Evolutionary conservation across 2,329 filamentous ascomycete species (phyloP).

Genomic region (Sordariomycetes sp.): DNA sequence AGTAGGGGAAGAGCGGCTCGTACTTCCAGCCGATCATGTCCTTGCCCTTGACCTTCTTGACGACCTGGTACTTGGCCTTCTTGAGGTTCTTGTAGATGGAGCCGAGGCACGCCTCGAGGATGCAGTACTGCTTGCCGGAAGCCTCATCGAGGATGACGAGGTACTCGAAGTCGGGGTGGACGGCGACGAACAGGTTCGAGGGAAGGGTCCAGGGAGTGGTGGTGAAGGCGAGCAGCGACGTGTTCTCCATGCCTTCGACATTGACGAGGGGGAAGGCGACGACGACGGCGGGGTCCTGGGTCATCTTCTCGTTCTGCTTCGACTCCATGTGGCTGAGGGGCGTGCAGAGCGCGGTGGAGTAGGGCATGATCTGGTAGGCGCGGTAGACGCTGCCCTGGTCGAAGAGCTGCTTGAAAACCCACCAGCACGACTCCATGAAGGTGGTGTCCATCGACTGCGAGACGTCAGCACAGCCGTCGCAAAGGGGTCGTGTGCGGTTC

Average conservation of each 20-base stretch:
- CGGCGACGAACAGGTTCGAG: constrained; percentile 60
- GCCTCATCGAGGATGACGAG: constrained; percentile 56
- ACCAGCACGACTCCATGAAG: constrained; percentile 71
- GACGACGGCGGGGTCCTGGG: constrained; percentile 60
- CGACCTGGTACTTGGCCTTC: constrained; percentile 60
- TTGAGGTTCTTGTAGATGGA: constrained; percentile 68
- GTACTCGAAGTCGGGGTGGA: constrained; percentile 68
- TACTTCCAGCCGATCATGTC: constrained; percentile 62
- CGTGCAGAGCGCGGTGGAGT: constrained; percentile 60
- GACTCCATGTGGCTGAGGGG: constrained; percentile 66
- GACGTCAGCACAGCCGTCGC: background rate
- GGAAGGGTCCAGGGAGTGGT: constrained; percentile 73
- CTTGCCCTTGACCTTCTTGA: constrained; percentile 53
- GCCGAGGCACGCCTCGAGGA: constrained; percentile 51
- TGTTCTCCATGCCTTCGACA: constrained; percentile 47
- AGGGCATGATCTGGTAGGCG: constrained; percentile 64
- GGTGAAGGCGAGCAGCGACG: constrained; percentile 39
- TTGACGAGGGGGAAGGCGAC: constrained; percentile 57
- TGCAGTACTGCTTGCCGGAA: constrained; percentile 53
- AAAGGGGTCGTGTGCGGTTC: background rate
- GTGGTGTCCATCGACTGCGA: constrained; percentile 54
- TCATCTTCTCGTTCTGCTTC: constrained; percentile 63
- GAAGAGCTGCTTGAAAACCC: constrained; percentile 64
- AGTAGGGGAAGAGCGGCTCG: constrained; percentile 59
- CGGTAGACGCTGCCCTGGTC: constrained; percentile 61